These are phyloP conservation scores for Globisporangium cystogenes DNA, from an alignment of 352 stramenopile genomes.

Conservation along the genomic window DNA sequence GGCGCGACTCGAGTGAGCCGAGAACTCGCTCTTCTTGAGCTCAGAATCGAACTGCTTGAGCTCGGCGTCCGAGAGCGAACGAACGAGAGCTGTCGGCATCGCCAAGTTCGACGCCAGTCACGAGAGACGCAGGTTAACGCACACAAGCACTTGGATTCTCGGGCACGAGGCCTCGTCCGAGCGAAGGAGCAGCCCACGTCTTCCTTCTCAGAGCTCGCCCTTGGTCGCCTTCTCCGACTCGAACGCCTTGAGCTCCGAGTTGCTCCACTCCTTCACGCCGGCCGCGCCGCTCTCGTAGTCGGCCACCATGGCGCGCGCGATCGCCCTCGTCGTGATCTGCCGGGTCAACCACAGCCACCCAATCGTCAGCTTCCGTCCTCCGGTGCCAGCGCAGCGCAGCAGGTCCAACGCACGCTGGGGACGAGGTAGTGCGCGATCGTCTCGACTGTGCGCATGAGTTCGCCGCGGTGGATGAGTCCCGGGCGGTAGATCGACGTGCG, in stretches of 20 bases:
- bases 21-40: too few species aligned
- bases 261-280: slow-evolving; percentile 40
- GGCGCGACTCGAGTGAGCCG: too few species aligned
- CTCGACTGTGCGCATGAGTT: slow-evolving; percentile 47
- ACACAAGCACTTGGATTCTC: too few species aligned
- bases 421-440: slow-evolving; percentile 44
- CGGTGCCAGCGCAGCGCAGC: too few species aligned
- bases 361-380: slow-evolving; percentile 1
- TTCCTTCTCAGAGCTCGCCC: not conserved
- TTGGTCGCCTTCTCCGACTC: slow-evolving; percentile 17
- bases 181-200: too few species aligned
- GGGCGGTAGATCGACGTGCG: slow-evolving; percentile 57
- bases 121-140: too few species aligned
- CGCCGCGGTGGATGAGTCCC: slow-evolving; percentile 48
- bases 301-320: slow-evolving; percentile 63
- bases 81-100: too few species aligned
- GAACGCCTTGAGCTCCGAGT: slow-evolving; percentile 52
- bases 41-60: too few species aligned
- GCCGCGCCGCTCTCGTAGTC: slow-evolving; percentile 54
- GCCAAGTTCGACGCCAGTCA: too few species aligned
- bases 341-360: slow-evolving; percentile 4
- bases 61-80: too few species aligned
- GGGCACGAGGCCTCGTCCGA: too few species aligned
- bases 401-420: slow-evolving; percentile 33
- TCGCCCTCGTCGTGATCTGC: slow-evolving; percentile 39